Base-by-base conservation (phyloP, 352 stramenopile genomes). In the Thraustochytrium striatum region DNA sequence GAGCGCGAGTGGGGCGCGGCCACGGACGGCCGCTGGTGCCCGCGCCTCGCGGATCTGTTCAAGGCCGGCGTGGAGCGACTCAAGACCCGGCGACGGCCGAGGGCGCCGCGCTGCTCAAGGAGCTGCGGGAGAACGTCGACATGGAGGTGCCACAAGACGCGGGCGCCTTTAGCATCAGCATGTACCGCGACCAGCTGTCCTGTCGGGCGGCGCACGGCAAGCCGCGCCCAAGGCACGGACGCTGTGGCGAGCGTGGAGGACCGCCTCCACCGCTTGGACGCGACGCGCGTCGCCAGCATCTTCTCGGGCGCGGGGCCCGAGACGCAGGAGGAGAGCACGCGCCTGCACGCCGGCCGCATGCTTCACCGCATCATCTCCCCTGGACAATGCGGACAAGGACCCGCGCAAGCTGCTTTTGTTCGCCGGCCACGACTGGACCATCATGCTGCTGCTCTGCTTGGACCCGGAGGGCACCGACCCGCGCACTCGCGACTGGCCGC, bases 361-460 rank as follows among this genome's bases (percentile, higher is more conserved):
- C 25, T 70, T 33, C 16, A 53, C 9, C 59, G 59, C 1, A 70
- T 70, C 41, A 36, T 70, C 33, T n/a, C n/a, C n/a, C n/a, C n/a
- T n/a, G n/a, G 21, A 70, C 19, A 70, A 7, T 52, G 35, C 53
- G 25, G 32, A 70, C 33, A 9, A 21, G 33, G 33, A 21, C 30
- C 59, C 59, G 16, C 35, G 53, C 30, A 38, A 70, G 19, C 59
- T 70, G 13, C 13, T 70, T 33, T 19, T 70, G 21, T 28, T 53
- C 59, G 50, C 59, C 21, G 59, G 59, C 1, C 59, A 70, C 41
- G 59, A 70, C 59, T 70, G 59, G 59, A 70, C 59, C 19, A 70
- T 70, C 35, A 70, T 70, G 59, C 41, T 70, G 19, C 38, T 70
- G 13, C 7, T 70, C 5, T 33, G 59, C 25, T 38, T 70, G 25